Percentiles rank a stretch among this genome's conserved stretches.
Evolutionary conservation across 805 yeast genomes (phyloP).

Genomic region (Brettanomyces sp.): DNA sequence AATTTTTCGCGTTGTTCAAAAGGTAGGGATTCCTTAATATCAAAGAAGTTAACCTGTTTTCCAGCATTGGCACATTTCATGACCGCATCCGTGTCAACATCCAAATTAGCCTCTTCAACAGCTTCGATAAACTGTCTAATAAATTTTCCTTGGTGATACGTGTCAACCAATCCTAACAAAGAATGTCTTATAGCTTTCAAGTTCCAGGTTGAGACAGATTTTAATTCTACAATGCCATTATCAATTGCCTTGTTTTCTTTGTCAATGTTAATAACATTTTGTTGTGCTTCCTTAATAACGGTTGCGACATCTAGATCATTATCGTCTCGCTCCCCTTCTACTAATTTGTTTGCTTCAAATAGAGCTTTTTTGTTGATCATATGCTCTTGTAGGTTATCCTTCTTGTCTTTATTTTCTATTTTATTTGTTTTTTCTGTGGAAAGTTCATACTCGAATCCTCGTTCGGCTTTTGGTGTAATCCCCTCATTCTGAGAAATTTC

Average conservation of each 20-base stretch:
- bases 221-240: slow-evolving; percentile 44
- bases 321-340: not conserved
- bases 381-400: not conserved
- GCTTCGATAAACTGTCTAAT: slow-evolving; percentile 11
- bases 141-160: slow-evolving; percentile 18
- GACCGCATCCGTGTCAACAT: slow-evolving; percentile 10
- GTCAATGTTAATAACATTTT: slow-evolving; percentile 1
- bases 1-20: slow-evolving; percentile 44
- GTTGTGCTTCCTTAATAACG: not conserved
- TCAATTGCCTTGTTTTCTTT: slow-evolving; percentile 25
- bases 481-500: not conserved
- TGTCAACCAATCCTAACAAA: slow-evolving; percentile 38
- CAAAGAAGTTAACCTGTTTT: slow-evolving; percentile 48
- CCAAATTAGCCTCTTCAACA: slow-evolving; percentile 14
- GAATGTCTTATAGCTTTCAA: slow-evolving; percentile 73
- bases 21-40: slow-evolving; percentile 46
- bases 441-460: not conserved
- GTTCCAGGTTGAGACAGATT: slow-evolving; percentile 68
- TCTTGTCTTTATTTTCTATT: not conserved
- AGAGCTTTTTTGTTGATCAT: not conserved
- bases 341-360: not conserved
- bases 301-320: not conserved
- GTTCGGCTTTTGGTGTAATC: too few relatives aligned
- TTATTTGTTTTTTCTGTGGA: not conserved
- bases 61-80: slow-evolving; percentile 6